Evolutionary conservation across 306 rosid species (phyloP).

Genomic region (Gleditsia sinensis): DNA sequence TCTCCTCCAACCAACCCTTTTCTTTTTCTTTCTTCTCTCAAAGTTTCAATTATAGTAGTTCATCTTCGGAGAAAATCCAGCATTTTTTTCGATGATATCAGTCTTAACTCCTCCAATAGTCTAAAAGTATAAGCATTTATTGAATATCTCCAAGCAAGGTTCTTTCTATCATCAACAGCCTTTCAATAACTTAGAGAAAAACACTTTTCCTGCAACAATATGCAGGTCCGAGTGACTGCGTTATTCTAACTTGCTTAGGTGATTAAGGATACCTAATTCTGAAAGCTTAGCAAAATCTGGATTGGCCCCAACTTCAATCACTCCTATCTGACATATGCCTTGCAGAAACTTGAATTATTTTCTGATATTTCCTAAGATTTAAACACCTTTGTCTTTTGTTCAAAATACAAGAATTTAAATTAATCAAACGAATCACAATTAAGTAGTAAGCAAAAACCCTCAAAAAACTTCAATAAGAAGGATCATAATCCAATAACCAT

Average conservation of each 20-base stretch:
- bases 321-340: not conserved
- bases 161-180: conserved; percentile 1
- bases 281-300: not conserved
- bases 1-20: not conserved
- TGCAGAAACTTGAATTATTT: not conserved
- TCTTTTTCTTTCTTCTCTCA: not conserved
- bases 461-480: too few relatives aligned
- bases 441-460: too few relatives aligned
- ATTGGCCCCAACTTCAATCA: not conserved
- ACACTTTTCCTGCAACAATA: not conserved
- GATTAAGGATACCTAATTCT: conserved; percentile 3
- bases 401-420: too few relatives aligned
- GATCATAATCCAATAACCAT: too few relatives aligned
- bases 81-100: not conserved
- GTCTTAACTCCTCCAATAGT: conserved; percentile 1
- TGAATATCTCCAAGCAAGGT: not conserved
- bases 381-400: too few relatives aligned
- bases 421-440: too few relatives aligned
- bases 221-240: not conserved
- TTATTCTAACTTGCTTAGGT: not conserved
- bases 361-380: not conserved
- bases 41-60: not conserved
- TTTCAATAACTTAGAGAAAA: not conserved
- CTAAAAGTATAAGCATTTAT: not conserved
- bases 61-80: conserved; percentile 2